Base-by-base conservation (phyloP, 2,329 filamentous ascomycete species). In the Penicillium sclerotigenum region DNA sequence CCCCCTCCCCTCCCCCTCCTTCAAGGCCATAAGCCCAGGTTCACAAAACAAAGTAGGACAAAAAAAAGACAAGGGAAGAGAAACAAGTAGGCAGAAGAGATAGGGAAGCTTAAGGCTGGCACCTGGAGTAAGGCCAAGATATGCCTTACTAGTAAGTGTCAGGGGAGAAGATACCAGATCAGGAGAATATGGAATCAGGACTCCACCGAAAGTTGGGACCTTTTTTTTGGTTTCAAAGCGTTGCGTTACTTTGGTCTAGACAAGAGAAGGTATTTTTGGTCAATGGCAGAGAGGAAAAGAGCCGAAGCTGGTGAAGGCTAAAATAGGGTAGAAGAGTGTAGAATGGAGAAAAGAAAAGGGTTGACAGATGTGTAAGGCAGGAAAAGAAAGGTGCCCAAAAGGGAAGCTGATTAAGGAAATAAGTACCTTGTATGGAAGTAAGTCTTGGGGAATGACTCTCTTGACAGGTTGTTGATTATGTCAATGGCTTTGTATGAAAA, bases 401-500 rank as follows among this genome's bases (percentile, higher is more conserved):
- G 6, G 4, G 36, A 13, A 20, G 36, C 11, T 47, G 47, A 47
- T 47, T 33, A 52, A 18, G 29, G 18, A n/a, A n/a, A n/a, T n/a
- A n/a, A n/a, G n/a, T n/a, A n/a, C n/a, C n/a, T n/a, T n/a, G n/a
- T n/a, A n/a, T 14, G 24, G 11, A 31, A 34, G n/a, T 16, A 16
- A 6, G 5, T 8, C 13, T 33, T 6, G 7, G 13, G n/a, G 26
- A 24, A 24, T 38, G 36, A 54, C 36, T 33, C 20, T 7, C 46
- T 31, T 43, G 40, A 9, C 22, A 41, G 18, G 22, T 41, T 57
- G 56, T 59, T 59, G 53, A 18, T 24, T 34, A 37, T 48, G 52
- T 50, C 47, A 50, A 50, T 48, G 47, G 46, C 46, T 37, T n/a
- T n/a, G n/a, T n/a, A n/a, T n/a, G n/a, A n/a, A n/a, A n/a, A n/a